These are phyloP conservation scores for Serpula lacrymans DNA, from an alignment of 768 basidiomycete genomes.

Conservation along the genomic window DNA sequence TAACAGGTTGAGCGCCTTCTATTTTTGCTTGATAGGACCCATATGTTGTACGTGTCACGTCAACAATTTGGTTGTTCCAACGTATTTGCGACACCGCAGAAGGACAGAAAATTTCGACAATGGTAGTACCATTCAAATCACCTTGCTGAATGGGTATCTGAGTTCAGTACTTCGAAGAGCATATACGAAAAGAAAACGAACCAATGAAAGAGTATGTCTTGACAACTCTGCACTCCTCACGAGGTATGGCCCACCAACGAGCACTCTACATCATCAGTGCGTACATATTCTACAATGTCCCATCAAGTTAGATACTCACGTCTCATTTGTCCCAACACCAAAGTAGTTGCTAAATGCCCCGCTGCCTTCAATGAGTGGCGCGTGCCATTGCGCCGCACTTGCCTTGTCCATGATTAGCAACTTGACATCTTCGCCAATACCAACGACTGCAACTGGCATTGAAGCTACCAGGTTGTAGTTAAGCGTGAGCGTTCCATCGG, in stretches of 20 bases:
- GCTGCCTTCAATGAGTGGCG: conserved; percentile 38
- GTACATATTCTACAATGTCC: background rate
- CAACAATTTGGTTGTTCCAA: conserved; percentile 38
- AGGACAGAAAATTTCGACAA: conserved; percentile 42
- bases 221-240: conserved; percentile 26
- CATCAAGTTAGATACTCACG: conserved; percentile 22
- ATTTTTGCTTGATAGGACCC: conserved; percentile 28
- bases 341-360: conserved; percentile 41
- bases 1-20: conserved; percentile 12
- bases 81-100: conserved; percentile 28
- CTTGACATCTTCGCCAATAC: conserved; percentile 24
- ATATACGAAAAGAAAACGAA: conserved; percentile 11
- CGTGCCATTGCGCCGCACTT: conserved; percentile 49
- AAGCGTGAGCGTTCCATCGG: conserved; percentile 37
- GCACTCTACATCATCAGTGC: conserved; percentile 36
- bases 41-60: conserved; percentile 20
- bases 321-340: conserved; percentile 43
- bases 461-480: conserved; percentile 33
- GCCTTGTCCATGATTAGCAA: conserved; percentile 42
- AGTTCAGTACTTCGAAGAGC: background rate
- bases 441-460: conserved; percentile 32
- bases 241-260: conserved; percentile 35
- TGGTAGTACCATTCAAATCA: conserved; percentile 47
- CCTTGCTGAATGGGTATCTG: conserved; percentile 39
- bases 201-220: conserved; percentile 29